Conservation (phyloP, 2,329 filamentous ascomycete species). For the Sporothrix variecibatus region DNA sequence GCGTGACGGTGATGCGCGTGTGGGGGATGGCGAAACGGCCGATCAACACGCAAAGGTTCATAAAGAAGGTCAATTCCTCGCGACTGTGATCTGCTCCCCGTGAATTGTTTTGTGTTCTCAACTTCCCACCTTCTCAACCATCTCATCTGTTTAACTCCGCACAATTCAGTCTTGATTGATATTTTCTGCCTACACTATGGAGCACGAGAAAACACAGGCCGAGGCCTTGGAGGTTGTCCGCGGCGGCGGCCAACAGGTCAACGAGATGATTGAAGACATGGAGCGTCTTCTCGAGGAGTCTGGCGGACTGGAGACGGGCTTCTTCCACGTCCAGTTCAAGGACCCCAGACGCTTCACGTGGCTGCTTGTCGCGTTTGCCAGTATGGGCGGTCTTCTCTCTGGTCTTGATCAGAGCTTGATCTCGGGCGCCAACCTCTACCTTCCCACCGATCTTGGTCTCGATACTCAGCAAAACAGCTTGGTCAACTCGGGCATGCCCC, state of each 20-base stretch:
- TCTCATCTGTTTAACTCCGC: not conserved
- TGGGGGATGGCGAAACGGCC: not conserved
- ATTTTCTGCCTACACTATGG: not conserved
- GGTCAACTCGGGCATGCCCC: conserved; percentile 70
- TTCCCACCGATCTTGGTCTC: conserved; percentile 61
- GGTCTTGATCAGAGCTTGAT: conserved; percentile 74
- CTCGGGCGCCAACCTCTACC: conserved; percentile 67
- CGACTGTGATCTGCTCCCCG: not conserved
- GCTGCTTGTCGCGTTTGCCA: conserved; percentile 69
- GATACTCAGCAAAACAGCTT: conserved; percentile 60
- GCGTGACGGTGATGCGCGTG: not conserved
- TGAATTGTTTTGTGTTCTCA: not conserved
- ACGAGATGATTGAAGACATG: conserved; percentile 28
- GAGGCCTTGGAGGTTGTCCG: conserved; percentile 19
- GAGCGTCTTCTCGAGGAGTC: conserved; percentile 24
- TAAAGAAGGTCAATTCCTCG: not conserved
- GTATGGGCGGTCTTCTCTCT: conserved; percentile 71
- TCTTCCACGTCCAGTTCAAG: conserved; percentile 45
- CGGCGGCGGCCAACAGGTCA: conserved; percentile 20
- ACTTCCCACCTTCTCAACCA: not conserved
- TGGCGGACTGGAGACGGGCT: conserved; percentile 23
- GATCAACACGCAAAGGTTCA: not conserved
- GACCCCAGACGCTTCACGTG: conserved; percentile 61
- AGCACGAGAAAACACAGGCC: conserved; percentile 15
- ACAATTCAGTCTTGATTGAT: not conserved